A percentile compares a stretch with the other conserved stretches of the same genome.
Evolutionary conservation across 1,284 basidiomycete species (phyloP).

Genomic region (Gastroboletus turbinatus): DNA sequence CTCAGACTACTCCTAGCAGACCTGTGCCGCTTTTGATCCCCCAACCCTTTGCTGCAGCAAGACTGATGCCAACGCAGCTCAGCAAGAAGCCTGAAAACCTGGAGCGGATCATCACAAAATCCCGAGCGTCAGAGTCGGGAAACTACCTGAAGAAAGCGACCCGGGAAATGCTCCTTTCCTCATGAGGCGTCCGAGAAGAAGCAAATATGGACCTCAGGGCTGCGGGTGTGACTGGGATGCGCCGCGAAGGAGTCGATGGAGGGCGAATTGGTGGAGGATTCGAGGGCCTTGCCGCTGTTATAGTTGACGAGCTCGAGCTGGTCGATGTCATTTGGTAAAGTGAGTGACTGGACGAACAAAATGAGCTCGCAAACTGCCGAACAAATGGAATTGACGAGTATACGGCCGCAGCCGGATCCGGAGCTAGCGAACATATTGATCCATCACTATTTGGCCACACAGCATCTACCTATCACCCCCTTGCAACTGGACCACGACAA

Average conservation of each 20-base stretch:
- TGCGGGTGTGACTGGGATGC: conserved; percentile 78
- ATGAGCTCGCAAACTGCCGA: conserved; percentile 28
- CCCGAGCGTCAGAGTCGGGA: background rate
- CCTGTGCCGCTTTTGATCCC: conserved; percentile 62
- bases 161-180: conserved; percentile 78
- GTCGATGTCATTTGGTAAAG: conserved; percentile 40
- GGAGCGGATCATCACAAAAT: conserved; percentile 2
- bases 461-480: conserved; percentile 2
- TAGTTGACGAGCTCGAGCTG: conserved; percentile 52
- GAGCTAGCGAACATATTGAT: background rate
- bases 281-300: conserved; percentile 45
- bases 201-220: conserved; percentile 79
- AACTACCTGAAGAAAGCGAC: conserved; percentile 78
- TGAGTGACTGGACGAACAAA: background rate
- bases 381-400: background rate
- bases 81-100: conserved; percentile 79
- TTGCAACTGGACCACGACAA: background rate
- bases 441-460: conserved; percentile 1
- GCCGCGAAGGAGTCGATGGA: conserved; percentile 39
- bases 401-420: too few relatives aligned
- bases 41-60: conserved; percentile 66
- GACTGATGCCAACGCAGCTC: conserved; percentile 75
- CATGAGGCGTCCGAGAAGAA: conserved; percentile 72
- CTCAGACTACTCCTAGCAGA: conserved; percentile 58
- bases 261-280: conserved; percentile 35